Conservation (phyloP, 768 basidiomycete species). For the Lactarius akahatsu region DNA sequence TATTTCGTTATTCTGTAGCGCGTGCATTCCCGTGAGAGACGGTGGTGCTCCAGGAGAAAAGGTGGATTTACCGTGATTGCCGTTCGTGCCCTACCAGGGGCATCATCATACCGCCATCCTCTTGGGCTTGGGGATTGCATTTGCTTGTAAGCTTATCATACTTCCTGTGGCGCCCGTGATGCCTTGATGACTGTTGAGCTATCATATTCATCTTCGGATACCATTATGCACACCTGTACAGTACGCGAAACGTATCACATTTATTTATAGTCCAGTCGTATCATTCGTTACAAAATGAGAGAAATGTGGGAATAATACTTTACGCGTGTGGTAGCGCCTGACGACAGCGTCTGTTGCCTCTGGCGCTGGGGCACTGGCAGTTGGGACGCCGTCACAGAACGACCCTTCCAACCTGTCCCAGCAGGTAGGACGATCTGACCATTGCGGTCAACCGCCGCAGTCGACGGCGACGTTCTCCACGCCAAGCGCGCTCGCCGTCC, state of each 20-base stretch:
- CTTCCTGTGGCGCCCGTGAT: too few species aligned
- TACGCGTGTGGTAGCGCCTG: background rate
- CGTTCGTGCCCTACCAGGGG: background rate
- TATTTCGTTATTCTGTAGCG: background rate
- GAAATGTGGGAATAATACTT: background rate
- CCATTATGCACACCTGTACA: background rate
- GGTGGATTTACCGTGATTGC: background rate
- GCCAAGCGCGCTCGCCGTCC: constrained; percentile 24
- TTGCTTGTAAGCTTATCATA: background rate
- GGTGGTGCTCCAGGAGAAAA: background rate
- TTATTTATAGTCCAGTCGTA: background rate
- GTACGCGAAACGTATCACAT: background rate
- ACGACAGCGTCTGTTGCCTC: constrained; percentile 2
- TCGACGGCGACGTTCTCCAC: background rate
- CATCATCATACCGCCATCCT: background rate
- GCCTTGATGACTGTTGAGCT: background rate
- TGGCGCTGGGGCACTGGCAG: background rate
- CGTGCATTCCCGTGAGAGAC: background rate
- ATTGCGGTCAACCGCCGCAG: constrained; percentile 7
- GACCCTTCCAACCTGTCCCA: constrained; percentile 28
- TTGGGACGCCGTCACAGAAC: background rate
- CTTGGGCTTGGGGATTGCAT: background rate
- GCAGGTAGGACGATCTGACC: constrained; percentile 28
- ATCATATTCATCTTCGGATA: background rate
- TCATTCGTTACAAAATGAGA: background rate